Conservation (phyloP, 768 basidiomycete genomes). For the Butyriboletus loyo region DNA sequence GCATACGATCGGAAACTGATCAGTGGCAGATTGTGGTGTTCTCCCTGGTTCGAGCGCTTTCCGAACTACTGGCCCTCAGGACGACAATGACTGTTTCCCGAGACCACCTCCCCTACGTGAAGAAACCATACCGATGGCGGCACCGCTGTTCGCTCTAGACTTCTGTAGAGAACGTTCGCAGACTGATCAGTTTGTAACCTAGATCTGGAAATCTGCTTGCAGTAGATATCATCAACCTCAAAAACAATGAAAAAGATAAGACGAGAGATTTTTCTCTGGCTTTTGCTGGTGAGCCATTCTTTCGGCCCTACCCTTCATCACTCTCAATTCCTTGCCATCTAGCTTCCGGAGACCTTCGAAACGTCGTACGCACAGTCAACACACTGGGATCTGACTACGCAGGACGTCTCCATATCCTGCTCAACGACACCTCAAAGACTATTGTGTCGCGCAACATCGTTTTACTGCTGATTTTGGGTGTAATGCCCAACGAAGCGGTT, state of each 20-base stretch:
- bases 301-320: too few species aligned
- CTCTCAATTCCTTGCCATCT: background rate
- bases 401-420: slow-evolving; percentile 37
- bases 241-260: slow-evolving; percentile 19
- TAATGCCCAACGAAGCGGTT: slow-evolving; percentile 25
- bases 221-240: slow-evolving; percentile 27
- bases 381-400: slow-evolving; percentile 37
- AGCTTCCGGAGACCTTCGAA: slow-evolving; percentile 48
- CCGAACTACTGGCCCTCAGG: slow-evolving; percentile 1
- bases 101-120: background rate
- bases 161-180: background rate
- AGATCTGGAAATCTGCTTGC: slow-evolving; percentile 27
- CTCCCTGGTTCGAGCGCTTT: background rate
- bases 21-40: slow-evolving; percentile 12
- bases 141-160: slow-evolving; percentile 25
- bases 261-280: slow-evolving; percentile 22
- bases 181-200: slow-evolving; percentile 1
- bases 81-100: background rate
- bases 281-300: slow-evolving; percentile 15
- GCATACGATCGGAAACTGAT: background rate
- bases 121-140: slow-evolving; percentile 1
- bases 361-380: slow-evolving; percentile 42
- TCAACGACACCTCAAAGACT: slow-evolving; percentile 39
- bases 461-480: slow-evolving; percentile 39
- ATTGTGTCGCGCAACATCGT: slow-evolving; percentile 39